phyloP scores from a whole-genome alignment of 1,139 yeast genomes.

The Diutina ranongensis region DNA sequence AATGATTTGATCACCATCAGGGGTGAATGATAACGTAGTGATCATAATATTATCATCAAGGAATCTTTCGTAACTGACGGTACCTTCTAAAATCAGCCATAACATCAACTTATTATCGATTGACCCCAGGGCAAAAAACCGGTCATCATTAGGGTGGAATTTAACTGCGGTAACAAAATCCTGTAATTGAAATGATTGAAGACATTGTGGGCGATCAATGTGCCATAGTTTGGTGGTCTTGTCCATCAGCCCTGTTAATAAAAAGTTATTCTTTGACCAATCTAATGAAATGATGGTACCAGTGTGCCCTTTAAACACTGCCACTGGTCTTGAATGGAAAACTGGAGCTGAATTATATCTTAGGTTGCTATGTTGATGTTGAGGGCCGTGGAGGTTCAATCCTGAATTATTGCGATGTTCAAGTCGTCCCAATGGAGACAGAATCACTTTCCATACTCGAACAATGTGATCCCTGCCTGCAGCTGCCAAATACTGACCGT shows the following conservation, averaged over 20 bases:
- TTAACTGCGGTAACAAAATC: slow-evolving; percentile 77
- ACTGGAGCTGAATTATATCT: slow-evolving; percentile 56
- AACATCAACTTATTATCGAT: slow-evolving; percentile 67
- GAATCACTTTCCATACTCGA: slow-evolving; percentile 69
- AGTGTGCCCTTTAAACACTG: slow-evolving; percentile 55
- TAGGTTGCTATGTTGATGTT: slow-evolving; percentile 6
- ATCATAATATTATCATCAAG: slow-evolving; percentile 48
- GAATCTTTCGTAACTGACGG: slow-evolving; percentile 22
- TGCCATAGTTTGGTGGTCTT: slow-evolving; percentile 81
- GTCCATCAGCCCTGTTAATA: slow-evolving; percentile 79
- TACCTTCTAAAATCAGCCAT: slow-evolving; percentile 70
- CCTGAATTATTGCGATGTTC: slow-evolving; percentile 21
- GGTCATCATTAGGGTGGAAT: slow-evolving; percentile 80
- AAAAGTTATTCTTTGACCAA: slow-evolving; percentile 83
- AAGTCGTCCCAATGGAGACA: slow-evolving; percentile 53
- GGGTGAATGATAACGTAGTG: slow-evolving; percentile 62
- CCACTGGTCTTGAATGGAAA: slow-evolving; percentile 58
- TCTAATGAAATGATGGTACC: slow-evolving; percentile 62
- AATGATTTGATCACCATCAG: slow-evolving; percentile 53
- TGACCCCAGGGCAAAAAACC: slow-evolving; percentile 79
- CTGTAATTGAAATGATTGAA: slow-evolving; percentile 58
- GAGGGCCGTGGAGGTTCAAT: slow-evolving; percentile 1
- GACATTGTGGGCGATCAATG: slow-evolving; percentile 49
- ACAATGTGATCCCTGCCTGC: slow-evolving; percentile 69
- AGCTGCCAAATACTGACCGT: slow-evolving; percentile 74